phyloP scores from a whole-genome alignment of 148 eudicot species.

The Diospyros lotus region DNA sequence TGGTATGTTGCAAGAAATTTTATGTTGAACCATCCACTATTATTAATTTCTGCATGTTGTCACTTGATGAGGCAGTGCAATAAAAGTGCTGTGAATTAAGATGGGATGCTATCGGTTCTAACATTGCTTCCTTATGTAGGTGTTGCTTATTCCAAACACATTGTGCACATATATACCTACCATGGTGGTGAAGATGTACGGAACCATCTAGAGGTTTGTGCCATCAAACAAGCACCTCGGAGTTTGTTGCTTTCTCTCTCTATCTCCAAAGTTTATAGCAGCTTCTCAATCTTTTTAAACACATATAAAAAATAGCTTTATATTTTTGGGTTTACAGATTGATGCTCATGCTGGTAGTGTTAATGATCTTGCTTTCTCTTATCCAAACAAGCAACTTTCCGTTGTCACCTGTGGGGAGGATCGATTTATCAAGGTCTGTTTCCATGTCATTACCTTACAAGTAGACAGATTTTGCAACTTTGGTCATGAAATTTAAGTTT shows the following conservation, averaged over 20 bases:
- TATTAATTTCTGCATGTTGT: not conserved
- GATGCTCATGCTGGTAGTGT: slow-evolving; percentile 93
- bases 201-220: slow-evolving; percentile 74
- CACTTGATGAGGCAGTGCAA: not conserved
- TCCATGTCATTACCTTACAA: not conserved
- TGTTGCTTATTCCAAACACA: slow-evolving; percentile 87
- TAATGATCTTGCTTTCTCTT: slow-evolving; percentile 81
- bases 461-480: slow-evolving; percentile 14
- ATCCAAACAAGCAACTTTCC: slow-evolving; percentile 53
- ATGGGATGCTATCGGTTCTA: slow-evolving; percentile 9
- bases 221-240: not conserved
- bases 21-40: not conserved
- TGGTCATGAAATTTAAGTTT: slow-evolving; percentile 10
- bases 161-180: slow-evolving; percentile 74
- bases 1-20: slow-evolving; percentile 35
- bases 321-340: slow-evolving; percentile 38
- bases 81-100: not conserved
- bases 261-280: not conserved
- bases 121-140: slow-evolving; percentile 36
- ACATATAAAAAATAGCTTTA: not conserved
- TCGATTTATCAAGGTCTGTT: slow-evolving; percentile 73
- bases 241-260: not conserved
- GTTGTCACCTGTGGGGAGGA: slow-evolving; percentile 95
- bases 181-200: slow-evolving; percentile 63
- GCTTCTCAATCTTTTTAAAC: not conserved